Evolutionary conservation across 2,329 filamentous ascomycete species (phyloP).

Genomic region (Trichoderma hamatum): DNA sequence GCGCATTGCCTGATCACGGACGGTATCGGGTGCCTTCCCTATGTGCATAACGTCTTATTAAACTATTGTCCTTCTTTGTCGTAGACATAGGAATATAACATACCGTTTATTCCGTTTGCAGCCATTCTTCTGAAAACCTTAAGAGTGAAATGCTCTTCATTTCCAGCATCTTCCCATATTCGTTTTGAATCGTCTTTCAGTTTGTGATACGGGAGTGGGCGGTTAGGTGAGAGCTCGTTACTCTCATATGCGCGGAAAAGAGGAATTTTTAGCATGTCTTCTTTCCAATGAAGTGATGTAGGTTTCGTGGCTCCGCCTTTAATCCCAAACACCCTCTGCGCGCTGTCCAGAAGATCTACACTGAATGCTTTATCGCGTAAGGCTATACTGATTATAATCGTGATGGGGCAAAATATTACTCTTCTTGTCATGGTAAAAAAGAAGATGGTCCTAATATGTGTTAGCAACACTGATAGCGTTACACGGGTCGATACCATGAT

Average conservation of each 20-base stretch:
- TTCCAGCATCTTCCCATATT: neutral
- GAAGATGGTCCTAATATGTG: neutral
- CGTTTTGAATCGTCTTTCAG: neutral
- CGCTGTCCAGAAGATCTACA: too few species aligned
- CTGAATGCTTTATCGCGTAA: too few species aligned
- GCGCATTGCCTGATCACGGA: neutral
- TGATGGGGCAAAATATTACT: too few species aligned
- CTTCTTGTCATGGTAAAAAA: neutral
- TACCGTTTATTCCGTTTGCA: neutral
- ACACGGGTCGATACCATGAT: neutral
- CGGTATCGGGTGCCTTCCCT: neutral
- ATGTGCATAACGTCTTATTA: too few species aligned
- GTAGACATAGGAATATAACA: neutral
- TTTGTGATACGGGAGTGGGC: neutral
- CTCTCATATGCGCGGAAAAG: neutral
- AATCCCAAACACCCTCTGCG: too few species aligned
- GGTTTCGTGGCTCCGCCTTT: neutral
- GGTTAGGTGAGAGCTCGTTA: neutral
- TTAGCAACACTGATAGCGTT: neutral
- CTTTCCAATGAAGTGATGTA: neutral
- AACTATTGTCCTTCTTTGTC: neutral
- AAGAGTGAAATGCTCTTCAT: neutral
- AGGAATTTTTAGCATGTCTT: neutral
- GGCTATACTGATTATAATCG: too few species aligned
- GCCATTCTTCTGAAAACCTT: neutral